Conservation (phyloP, 2,329 filamentous ascomycete species). For the Emergomyces orientalis region DNA sequence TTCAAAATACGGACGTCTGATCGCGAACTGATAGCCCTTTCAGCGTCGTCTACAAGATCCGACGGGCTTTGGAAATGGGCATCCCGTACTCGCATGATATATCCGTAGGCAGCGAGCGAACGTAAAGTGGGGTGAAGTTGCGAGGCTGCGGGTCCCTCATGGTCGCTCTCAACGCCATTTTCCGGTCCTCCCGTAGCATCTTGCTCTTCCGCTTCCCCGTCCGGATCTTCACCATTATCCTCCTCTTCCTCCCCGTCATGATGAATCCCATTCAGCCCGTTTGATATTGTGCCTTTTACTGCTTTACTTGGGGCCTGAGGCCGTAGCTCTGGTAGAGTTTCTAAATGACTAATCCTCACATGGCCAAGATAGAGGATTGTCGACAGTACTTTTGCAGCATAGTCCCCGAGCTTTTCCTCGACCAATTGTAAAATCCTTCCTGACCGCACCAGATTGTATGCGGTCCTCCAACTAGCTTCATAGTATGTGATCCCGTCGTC, state of each 20-base stretch:
- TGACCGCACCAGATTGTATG: slow-evolving; percentile 71
- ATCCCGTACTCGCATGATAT: slow-evolving; percentile 32
- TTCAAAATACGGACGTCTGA: slow-evolving; percentile 28
- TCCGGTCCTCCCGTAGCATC: slow-evolving; percentile 9
- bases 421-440: slow-evolving; percentile 74
- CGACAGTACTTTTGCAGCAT: slow-evolving; percentile 64
- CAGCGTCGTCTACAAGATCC: slow-evolving; percentile 33
- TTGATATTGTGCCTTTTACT: slow-evolving; percentile 15
- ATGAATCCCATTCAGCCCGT: slow-evolving; percentile 20
- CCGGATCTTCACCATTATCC: slow-evolving; percentile 6
- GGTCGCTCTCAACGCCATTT: slow-evolving; percentile 19
- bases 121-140: slow-evolving; percentile 32
- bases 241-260: slow-evolving; percentile 17
- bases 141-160: slow-evolving; percentile 17
- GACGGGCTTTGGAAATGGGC: slow-evolving; percentile 34
- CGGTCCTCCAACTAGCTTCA: slow-evolving; percentile 69
- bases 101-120: slow-evolving; percentile 34
- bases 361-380: slow-evolving; percentile 70
- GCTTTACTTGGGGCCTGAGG: slow-evolving; percentile 13
- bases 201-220: slow-evolving; percentile 16
- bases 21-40: slow-evolving; percentile 24
- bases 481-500: slow-evolving; percentile 62
- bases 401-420: slow-evolving; percentile 62
- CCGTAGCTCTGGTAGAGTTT: slow-evolving; percentile 30
- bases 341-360: slow-evolving; percentile 46